Evolutionary conservation across 1,284 basidiomycete species (phyloP), one percentile per base, ranked within the genome.

Genomic region (Moesziomyces aphidis): DNA sequence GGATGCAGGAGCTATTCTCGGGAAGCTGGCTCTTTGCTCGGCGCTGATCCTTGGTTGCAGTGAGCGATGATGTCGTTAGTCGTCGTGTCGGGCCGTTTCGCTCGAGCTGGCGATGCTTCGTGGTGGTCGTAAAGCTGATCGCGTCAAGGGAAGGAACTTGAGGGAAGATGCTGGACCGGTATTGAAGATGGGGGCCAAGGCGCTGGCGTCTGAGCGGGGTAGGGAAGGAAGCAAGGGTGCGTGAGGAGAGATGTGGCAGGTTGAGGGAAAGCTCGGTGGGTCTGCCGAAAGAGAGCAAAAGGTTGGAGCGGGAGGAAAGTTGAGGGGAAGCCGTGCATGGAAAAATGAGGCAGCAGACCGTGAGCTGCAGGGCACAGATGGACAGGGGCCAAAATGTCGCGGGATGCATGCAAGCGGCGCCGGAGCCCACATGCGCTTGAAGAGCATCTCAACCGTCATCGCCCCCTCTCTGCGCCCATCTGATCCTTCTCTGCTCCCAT

Each of bases 351-450:
- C 50, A 57, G 46, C 24, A 54, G 50, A 43, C 34, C 62, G 55
- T 46, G 21, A 47, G 51, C 48, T 60, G 67, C 67, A 59, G 57
- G 50, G 67, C 61, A 57, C 50, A 64, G 57, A 31, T 59, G 42
- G 67, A 70, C 67, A 70, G 67, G 67, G 67, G 67, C 57, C 67
- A 64, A 70, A 70, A 64, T 70, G 67, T 64, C 61, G 67, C 57
- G 61, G 56, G 50, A 21, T 70, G 61, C 61, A 70, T 70, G 67
- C 56, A 60, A 19, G 15, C 23, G 31, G 9, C 24, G 56, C 66
- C 59, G 47, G 55, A 60, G 57, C 49, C 22, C 50, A 59, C 42
- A 52, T 34, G 17, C 48, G 17, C 46, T 11, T 3, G 17, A 46
- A 46, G 44, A 13, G 21, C n/a, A 46, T 13, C n/a, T 46, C 21